A percentile compares a stretch with the other conserved stretches of the same genome.
These are phyloP conservation scores for Pisolithus thermaeus DNA, from an alignment of 1,284 basidiomycete genomes.

Conservation along the genomic window DNA sequence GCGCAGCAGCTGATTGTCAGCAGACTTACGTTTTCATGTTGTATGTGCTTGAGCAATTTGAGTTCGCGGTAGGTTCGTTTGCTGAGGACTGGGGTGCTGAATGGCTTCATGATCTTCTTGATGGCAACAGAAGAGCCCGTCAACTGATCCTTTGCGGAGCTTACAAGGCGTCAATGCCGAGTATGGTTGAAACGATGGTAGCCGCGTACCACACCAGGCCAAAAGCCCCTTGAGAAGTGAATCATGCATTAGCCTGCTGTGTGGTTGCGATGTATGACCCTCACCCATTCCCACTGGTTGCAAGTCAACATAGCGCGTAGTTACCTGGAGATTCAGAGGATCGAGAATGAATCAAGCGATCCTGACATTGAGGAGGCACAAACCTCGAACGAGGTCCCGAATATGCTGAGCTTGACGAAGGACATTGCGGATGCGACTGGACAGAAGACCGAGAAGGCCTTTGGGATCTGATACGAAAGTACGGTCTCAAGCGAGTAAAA, in stretches of 20 bases:
- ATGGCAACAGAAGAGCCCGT: constrained; percentile 93
- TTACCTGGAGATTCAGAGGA: constrained; percentile 62
- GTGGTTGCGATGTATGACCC: constrained; percentile 29
- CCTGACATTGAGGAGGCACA: constrained; percentile 13
- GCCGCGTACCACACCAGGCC: constrained; percentile 85
- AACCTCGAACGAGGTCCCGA: constrained; percentile 93
- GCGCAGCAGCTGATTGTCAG: neutral
- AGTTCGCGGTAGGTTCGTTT: constrained; percentile 98
- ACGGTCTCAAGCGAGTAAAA: neutral
- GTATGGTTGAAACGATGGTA: neutral
- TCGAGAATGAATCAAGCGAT: constrained; percentile 13
- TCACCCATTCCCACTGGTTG: constrained; percentile 99
- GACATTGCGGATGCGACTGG: constrained; percentile 48
- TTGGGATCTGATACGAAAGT: neutral
- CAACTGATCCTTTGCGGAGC: constrained; percentile 97
- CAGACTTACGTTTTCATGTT: constrained; percentile 87
- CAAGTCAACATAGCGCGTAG: constrained; percentile 97
- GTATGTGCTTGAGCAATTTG: constrained; percentile 97
- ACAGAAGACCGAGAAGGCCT: constrained; percentile 1
- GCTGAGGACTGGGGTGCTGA: constrained; percentile 95
- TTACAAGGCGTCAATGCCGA: constrained; percentile 27
- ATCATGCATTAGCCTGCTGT: constrained; percentile 12
- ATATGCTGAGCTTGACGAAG: constrained; percentile 98
- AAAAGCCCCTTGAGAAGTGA: constrained; percentile 65
- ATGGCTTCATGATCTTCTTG: constrained; percentile 99